These are phyloP conservation scores for Fomitopsis pinicola DNA, from an alignment of 1,284 basidiomycete genomes.

Conservation along the genomic window DNA sequence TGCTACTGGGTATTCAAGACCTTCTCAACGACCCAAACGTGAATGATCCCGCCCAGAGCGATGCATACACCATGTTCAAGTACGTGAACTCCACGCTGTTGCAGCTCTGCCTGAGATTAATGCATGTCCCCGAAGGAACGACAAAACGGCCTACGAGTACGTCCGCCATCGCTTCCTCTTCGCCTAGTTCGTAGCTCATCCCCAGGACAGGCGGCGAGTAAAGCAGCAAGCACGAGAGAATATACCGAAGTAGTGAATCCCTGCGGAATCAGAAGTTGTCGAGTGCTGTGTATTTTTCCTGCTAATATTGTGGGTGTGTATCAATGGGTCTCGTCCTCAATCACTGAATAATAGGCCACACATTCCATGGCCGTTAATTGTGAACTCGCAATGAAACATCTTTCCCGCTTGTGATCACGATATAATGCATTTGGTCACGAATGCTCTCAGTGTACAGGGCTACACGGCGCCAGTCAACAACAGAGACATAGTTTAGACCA, in stretches of 20 bases:
- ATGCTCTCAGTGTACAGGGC: neutral
- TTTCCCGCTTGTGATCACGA: neutral
- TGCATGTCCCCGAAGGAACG: conserved; percentile 56
- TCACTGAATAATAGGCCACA: neutral
- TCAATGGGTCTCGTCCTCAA: neutral
- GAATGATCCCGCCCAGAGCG: conserved; percentile 93
- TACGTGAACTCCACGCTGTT: conserved; percentile 34
- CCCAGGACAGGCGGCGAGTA: conserved; percentile 59
- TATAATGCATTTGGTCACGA: neutral
- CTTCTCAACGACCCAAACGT: conserved; percentile 93
- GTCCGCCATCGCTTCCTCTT: conserved; percentile 25
- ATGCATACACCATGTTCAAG: conserved; percentile 98
- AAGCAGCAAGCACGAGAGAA: conserved; percentile 83
- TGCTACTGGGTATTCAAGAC: conserved; percentile 94
- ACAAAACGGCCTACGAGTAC: conserved; percentile 86
- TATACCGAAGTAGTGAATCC: conserved; percentile 60
- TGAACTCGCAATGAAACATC: neutral
- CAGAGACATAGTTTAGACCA: conserved; percentile 24
- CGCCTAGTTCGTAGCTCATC: conserved; percentile 2
- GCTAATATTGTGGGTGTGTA: neutral
- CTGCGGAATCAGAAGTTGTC: neutral
- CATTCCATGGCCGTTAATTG: neutral
- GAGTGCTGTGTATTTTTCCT: conserved; percentile 14
- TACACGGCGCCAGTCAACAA: neutral
- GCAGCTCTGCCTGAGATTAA: conserved; percentile 1